phyloP scores from a whole-genome alignment of 805 yeast genomes.

The Metschnikowia picachoensis region DNA sequence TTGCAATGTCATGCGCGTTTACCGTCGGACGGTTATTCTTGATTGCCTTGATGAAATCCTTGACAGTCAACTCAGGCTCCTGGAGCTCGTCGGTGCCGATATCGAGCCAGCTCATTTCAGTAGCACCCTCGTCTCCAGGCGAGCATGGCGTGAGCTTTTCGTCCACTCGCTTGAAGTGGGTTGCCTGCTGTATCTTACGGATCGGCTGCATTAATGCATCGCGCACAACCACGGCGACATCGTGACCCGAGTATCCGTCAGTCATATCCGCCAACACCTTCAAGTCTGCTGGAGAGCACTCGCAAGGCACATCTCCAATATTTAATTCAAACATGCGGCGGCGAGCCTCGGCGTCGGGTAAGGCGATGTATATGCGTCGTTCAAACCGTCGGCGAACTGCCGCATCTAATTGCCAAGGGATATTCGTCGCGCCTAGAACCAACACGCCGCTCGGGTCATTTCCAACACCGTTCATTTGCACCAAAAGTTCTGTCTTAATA shows the following conservation, averaged over 20 bases:
- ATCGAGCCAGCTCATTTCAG: constrained; percentile 92
- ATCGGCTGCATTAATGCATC: constrained; percentile 99
- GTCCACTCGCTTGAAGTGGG: constrained; percentile 76
- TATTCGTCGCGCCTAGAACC: constrained; percentile 95
- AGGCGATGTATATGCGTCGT: constrained; percentile 87
- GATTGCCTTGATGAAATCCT: constrained; percentile 90
- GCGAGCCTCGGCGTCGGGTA: constrained; percentile 93
- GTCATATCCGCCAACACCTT: constrained; percentile 85
- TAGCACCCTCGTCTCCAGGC: constrained; percentile 88
- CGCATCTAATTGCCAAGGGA: constrained; percentile 98
- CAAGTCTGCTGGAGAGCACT: constrained; percentile 67
- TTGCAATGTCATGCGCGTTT: constrained; percentile 73
- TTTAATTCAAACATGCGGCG: constrained; percentile 91
- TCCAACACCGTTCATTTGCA: constrained; percentile 99
- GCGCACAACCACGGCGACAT: constrained; percentile 91
- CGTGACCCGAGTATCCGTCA: constrained; percentile 97
- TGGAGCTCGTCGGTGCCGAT: constrained; percentile 81
- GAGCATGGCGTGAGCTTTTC: constrained; percentile 83
- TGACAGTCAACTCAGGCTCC: constrained; percentile 86
- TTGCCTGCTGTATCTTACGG: constrained; percentile 90
- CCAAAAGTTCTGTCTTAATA: constrained; percentile 91
- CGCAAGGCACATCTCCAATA: constrained; percentile 86
- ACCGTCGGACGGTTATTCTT: constrained; percentile 94
- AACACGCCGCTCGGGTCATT: constrained; percentile 89
- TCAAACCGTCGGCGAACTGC: constrained; percentile 97